Evolutionary conservation across 805 yeast genomes (phyloP), one percentile per base, ranked within the genome.

Genomic region (Pichia rugopelliculosa): DNA sequence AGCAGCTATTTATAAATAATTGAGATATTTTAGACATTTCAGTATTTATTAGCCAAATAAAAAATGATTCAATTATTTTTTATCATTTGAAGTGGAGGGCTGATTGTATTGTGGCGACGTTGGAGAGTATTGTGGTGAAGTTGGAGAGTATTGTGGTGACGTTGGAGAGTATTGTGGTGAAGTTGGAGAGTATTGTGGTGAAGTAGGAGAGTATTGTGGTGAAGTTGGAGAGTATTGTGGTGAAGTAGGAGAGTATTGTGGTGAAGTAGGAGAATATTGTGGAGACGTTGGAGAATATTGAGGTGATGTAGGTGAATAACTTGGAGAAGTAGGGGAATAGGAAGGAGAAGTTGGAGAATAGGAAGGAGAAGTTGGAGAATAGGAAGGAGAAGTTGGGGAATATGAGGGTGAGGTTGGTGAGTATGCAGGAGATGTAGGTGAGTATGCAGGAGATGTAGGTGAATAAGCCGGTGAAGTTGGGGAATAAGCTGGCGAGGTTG

Each of bases 261-360:
- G 79, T 0, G 75, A 69, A 0, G 79, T 74, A 47, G 80, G 81
- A 0, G 76, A 71, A 56, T 75, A 79, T 3, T 68, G 55, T 57
- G 87, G 79, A 6, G 82, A 72, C 0, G 87, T 79, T 23, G 87
- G 84, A 0, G 80, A 72, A 62, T 87, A 84, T 6, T 71, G 62
- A 49, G 90, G 90, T 4, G 80, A 75, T 0, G 88, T 85, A 40
- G 96, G 96, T 1, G 83, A 74, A 65, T 87, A 88, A 1, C 72
- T 61, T 87, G 96, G 97, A 0, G 91, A 82, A 0, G 96, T 87
- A 52, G 90, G 90, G 0, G 80, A 72, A 63, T 87, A 84, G 8
- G 71, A 62, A 48, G 91, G 90, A 4, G 80, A 75, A 0, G 88
- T 85, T 42, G 96, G 96, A 1, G 83, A 74, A 65, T 87, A 87